phyloP scores from a whole-genome alignment of 441 rosid species.

The Populus hybrid region DNA sequence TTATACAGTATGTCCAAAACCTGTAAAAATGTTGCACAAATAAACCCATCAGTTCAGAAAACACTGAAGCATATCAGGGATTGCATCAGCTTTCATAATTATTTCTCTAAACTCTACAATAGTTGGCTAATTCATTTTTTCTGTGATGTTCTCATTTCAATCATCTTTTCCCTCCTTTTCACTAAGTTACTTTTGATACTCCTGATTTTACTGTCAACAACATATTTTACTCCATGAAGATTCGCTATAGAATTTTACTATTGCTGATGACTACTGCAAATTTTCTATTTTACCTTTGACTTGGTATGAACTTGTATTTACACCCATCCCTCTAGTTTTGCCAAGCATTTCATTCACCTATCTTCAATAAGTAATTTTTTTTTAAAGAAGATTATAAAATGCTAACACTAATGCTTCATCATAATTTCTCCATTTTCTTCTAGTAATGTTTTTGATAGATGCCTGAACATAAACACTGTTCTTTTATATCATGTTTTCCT shows the following conservation, averaged over 20 bases:
- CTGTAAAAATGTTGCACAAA: background rate
- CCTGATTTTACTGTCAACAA: background rate
- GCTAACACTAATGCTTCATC: background rate
- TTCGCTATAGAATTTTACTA: background rate
- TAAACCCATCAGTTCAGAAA: background rate
- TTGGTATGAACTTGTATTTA: background rate
- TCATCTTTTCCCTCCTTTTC: background rate
- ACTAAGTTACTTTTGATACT: background rate
- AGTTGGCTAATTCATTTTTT: background rate
- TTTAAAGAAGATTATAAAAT: background rate
- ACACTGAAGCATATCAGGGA: background rate
- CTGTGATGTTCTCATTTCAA: background rate
- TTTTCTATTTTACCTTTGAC: background rate
- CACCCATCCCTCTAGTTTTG: background rate
- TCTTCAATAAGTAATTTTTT: background rate
- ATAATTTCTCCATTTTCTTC: background rate
- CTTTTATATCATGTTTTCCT: background rate
- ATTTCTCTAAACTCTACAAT: background rate
- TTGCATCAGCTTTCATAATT: background rate
- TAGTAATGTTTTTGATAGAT: background rate
- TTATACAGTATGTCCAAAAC: background rate
- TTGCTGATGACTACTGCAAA: background rate
- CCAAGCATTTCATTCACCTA: background rate
- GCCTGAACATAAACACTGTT: background rate
- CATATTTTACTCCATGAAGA: background rate